phyloP scores from a whole-genome alignment of 2,329 filamentous ascomycete genomes.

The Penicillium carneum region DNA sequence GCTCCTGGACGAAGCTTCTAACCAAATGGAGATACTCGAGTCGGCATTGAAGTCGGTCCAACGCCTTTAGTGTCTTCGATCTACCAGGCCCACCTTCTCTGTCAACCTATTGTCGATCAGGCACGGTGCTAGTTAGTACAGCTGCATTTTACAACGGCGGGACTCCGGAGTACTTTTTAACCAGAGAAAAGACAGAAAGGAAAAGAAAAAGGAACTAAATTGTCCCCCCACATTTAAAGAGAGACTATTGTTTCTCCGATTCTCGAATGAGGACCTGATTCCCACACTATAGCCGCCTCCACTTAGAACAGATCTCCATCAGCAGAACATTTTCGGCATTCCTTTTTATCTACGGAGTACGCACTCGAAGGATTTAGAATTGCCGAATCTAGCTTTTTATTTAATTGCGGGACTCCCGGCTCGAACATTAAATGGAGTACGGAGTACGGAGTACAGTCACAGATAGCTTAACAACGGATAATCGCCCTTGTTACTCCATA shows the following conservation, averaged over 20 bases:
- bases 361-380: conserved; percentile 34
- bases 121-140: conserved; percentile 11
- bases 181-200: background rate
- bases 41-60: conserved; percentile 23
- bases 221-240: background rate
- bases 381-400: conserved; percentile 26
- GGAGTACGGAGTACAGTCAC: background rate
- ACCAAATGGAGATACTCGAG: conserved; percentile 8
- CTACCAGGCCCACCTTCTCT: conserved; percentile 25
- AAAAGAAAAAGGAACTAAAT: background rate
- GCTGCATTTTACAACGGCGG: background rate
- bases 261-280: conserved; percentile 14
- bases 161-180: background rate
- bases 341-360: conserved; percentile 21
- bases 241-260: conserved; percentile 15
- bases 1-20: background rate
- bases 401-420: conserved; percentile 13
- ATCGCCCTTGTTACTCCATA: background rate
- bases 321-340: conserved; percentile 34
- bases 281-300: conserved; percentile 26
- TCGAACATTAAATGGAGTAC: background rate
- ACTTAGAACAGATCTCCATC: conserved; percentile 28
- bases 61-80: conserved; percentile 16
- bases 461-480: background rate
- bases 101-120: conserved; percentile 37